Conservation (phyloP, 1,284 basidiomycete genomes). For the Cutaneotrichosporon spelunceum region DNA sequence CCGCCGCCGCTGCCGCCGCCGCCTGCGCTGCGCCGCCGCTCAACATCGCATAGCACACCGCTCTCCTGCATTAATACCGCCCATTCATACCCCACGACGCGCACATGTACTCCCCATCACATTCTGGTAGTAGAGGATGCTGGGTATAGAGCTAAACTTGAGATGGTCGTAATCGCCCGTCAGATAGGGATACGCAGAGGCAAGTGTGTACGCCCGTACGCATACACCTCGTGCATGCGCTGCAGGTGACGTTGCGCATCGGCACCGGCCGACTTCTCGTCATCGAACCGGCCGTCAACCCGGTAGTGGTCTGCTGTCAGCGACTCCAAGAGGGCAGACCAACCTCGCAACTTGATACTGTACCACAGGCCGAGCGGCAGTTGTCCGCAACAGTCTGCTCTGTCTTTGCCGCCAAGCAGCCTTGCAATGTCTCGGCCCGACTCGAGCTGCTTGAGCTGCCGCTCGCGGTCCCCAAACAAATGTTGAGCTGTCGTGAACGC, state of each 20-base stretch:
- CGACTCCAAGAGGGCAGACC: conserved; percentile 7
- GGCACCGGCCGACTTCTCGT: conserved; percentile 18
- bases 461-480: conserved; percentile 35
- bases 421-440: conserved; percentile 34
- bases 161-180: background rate
- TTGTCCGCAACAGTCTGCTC: conserved; percentile 40
- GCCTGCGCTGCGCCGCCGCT: background rate
- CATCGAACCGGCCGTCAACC: conserved; percentile 20
- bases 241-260: conserved; percentile 19
- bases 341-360: conserved; percentile 38
- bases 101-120: conserved; percentile 17
- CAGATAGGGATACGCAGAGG: background rate
- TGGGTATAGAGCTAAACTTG: conserved; percentile 6
- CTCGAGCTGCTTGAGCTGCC: conserved; percentile 37
- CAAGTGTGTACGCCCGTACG: conserved; percentile 13
- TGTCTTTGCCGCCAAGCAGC: conserved; percentile 39
- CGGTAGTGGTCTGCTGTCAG: conserved; percentile 30
- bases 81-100: conserved; percentile 25
- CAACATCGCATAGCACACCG: background rate
- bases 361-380: conserved; percentile 41
- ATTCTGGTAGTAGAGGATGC: conserved; percentile 6
- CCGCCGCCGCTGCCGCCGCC: background rate
- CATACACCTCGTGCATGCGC: conserved; percentile 23
- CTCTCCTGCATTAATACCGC: conserved; percentile 23
- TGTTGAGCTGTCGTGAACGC: conserved; percentile 44